Base-by-base conservation (phyloP, 768 basidiomycete genomes). In the Mycena floridula region DNA sequence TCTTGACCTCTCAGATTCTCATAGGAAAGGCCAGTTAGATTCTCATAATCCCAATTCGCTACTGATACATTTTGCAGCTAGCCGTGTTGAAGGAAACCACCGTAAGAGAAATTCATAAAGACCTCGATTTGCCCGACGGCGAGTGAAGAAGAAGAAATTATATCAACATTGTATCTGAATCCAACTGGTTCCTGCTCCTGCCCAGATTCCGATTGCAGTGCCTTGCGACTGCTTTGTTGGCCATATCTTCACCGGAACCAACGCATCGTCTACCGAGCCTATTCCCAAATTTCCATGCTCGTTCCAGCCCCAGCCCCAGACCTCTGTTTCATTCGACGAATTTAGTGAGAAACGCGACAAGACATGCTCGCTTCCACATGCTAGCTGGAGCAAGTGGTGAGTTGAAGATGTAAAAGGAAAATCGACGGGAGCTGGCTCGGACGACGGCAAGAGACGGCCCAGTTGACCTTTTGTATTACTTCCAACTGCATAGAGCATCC, bases 241-340 rank as follows among this genome's bases (percentile, higher is more conserved):
- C 79, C 84, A 84, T 9, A 88, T 55, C 50, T 63, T 74, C 9
- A 65, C 58, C 13, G 85, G 82, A 13, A 56, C 22, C 6, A 54
- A 48, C 7, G 76, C 61, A 53, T 92, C 82, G 3, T 69, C 64
- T 4, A 76, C 77, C 26, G 72, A 67, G 0, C 81, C 84, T 20
- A 79, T 56, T 0, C 89, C 92, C 22, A 97, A 69, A 61, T 96
- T 98, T 6, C 95, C 95, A 58, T 97, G 95, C 61, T 98, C 95
- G 60, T 97, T 98, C 94, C 95, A 98, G 0, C 95, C 95, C 89
- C 94, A 96, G 0, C 80, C 88, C 78, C 81, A 88, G 0, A 93
- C 74, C 50, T 77, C 73, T 1, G 53, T 48, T 7, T 43, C 50
- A 7, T 15, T 40, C 16, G 47, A 15, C 27, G 24, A 13, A 28